Percentiles rank a stretch among this genome's conserved stretches.
These are phyloP conservation scores for Helotiales sp. DNA, from an alignment of 2,329 filamentous ascomycete species.

Conservation along the genomic window DNA sequence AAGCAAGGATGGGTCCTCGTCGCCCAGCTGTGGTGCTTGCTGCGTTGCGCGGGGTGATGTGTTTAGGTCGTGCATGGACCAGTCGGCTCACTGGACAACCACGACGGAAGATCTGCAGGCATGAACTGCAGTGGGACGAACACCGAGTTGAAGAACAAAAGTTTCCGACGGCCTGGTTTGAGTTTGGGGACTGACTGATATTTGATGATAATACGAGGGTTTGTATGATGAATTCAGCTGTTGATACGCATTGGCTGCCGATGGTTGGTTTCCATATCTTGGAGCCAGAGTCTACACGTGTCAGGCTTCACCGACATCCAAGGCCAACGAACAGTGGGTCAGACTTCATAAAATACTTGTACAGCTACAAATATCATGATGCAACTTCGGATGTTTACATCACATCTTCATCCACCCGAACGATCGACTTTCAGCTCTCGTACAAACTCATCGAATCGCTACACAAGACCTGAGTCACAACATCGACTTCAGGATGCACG, in stretches of 20 bases:
- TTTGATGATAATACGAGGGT: neutral
- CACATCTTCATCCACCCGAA: neutral
- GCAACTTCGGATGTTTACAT: neutral
- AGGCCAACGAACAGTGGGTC: no score
- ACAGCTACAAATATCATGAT: no score
- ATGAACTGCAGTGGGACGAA: no score
- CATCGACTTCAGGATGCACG: neutral
- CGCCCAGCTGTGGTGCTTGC: neutral
- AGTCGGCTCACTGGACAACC: neutral
- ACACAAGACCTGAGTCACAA: neutral
- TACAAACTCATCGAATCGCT: neutral
- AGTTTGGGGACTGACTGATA: no score
- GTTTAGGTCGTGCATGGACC: neutral
- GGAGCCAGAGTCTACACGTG: neutral
- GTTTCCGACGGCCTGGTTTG: no score
- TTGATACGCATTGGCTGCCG: neutral
- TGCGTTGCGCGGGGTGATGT: neutral
- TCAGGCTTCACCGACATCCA: neutral
- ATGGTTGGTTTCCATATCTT: neutral
- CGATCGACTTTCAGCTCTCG: neutral
- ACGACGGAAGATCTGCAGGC: neutral
- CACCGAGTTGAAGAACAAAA: no score
- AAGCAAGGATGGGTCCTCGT: neutral
- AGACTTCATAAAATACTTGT: no score
- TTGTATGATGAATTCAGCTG: neutral